A percentile compares a stretch with the other conserved stretches of the same genome.
phyloP scores from a whole-genome alignment of 371 early-diverging fungal genomes.

The Batkoa obscura region DNA sequence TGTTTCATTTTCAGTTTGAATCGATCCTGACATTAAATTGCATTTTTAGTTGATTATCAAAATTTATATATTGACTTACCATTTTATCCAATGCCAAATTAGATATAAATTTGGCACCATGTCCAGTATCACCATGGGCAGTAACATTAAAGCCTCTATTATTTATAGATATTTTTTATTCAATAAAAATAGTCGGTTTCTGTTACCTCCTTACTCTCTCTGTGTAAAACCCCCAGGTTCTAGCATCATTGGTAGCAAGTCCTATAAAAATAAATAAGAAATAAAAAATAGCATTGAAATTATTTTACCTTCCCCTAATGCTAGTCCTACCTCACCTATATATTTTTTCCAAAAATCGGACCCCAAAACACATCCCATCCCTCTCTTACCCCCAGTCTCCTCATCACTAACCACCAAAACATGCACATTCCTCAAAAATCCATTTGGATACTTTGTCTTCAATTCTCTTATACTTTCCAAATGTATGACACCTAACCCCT shows the following conservation, averaged over 20 bases:
- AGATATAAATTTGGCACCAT: constrained; percentile 49
- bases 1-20: neutral
- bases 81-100: constrained; percentile 46
- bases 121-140: constrained; percentile 43
- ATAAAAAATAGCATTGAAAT: neutral
- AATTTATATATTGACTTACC: constrained; percentile 8
- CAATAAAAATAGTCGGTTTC: neutral
- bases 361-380: constrained; percentile 40
- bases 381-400: constrained; percentile 58
- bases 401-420: constrained; percentile 52
- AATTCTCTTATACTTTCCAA: constrained; percentile 50
- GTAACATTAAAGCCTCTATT: constrained; percentile 19
- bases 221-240: constrained; percentile 43
- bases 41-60: neutral
- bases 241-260: constrained; percentile 27
- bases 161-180: neutral
- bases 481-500: constrained; percentile 48
- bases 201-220: constrained; percentile 51
- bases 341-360: constrained; percentile 32
- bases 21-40: neutral
- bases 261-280: neutral
- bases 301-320: constrained; percentile 48
- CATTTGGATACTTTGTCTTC: constrained; percentile 17
- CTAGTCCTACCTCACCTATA: constrained; percentile 37
- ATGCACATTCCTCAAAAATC: constrained; percentile 37